Evolutionary conservation across 2,329 filamentous ascomycete species (phyloP).

Genomic region (Exophiala spinifera): DNA sequence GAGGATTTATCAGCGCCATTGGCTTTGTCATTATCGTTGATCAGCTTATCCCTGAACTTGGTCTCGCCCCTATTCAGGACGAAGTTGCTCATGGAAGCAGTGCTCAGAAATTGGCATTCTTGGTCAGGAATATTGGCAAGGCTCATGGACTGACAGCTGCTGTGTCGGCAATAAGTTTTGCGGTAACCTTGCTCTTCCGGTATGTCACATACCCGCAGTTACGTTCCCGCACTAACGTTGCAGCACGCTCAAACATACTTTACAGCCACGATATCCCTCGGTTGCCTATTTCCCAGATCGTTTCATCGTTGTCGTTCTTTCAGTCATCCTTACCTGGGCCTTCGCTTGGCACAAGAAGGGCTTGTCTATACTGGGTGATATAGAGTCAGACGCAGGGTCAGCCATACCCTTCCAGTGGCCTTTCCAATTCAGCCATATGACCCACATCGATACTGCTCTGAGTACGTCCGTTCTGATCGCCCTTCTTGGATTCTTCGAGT

Average conservation of each 20-base stretch:
- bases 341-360: constrained; percentile 77
- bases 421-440: constrained; percentile 71
- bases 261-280: constrained; percentile 74
- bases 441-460: constrained; percentile 80
- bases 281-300: constrained; percentile 91
- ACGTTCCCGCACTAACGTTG: constrained; percentile 7
- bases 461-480: constrained; percentile 91
- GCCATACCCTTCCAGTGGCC: constrained; percentile 84
- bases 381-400: constrained; percentile 67
- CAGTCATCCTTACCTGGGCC: constrained; percentile 72
- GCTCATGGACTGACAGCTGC: constrained; percentile 72
- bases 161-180: constrained; percentile 75
- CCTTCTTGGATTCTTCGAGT: constrained; percentile 96
- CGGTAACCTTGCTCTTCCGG: constrained; percentile 86
- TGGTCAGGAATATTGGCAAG: constrained; percentile 63
- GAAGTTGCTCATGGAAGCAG: constrained; percentile 75
- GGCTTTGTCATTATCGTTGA: constrained; percentile 95
- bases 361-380: constrained; percentile 76
- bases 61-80: constrained; percentile 62
- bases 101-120: constrained; percentile 78
- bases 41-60: constrained; percentile 87
- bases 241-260: constrained; percentile 73
- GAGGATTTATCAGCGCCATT: constrained; percentile 96
- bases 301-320: constrained; percentile 81
- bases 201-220: constrained; percentile 42